phyloP scores from a whole-genome alignment of 371 early-diverging fungal species.

The Mucor racemosus region DNA sequence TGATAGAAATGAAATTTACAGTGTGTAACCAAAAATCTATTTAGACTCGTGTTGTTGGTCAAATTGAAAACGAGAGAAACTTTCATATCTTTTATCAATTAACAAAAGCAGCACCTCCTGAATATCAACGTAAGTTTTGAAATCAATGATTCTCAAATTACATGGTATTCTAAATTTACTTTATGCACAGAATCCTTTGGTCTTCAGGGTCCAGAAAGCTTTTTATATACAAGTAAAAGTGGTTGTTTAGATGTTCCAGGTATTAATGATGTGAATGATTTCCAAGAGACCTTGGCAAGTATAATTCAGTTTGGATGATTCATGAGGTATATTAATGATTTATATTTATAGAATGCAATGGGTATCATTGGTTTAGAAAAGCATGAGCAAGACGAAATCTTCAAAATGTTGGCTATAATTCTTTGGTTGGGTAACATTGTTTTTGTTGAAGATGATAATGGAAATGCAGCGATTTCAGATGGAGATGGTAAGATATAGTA shows the following conservation, averaged over 20 bases:
- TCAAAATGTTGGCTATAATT: conserved; percentile 80
- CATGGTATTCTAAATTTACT: not conserved
- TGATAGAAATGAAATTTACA: not conserved
- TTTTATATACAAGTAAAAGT: conserved; percentile 74
- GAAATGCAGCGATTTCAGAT: conserved; percentile 68
- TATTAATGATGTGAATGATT: conserved; percentile 82
- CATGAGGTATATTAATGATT: not conserved
- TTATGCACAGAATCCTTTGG: conserved; percentile 66
- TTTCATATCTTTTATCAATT: conserved; percentile 98
- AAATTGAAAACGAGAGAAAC: conserved; percentile 93
- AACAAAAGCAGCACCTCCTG: conserved; percentile 76
- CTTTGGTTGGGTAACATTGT: conserved; percentile 86
- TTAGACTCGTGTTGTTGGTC: conserved; percentile 94
- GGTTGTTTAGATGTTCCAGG: conserved; percentile 81
- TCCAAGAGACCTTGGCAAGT: conserved; percentile 61
- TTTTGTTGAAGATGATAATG: conserved; percentile 72
- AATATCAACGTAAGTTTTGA: conserved; percentile 63
- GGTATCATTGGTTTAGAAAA: conserved; percentile 74
- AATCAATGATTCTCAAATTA: too few relatives aligned
- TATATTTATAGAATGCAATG: conserved; percentile 67
- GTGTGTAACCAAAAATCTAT: not conserved
- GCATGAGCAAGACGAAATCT: conserved; percentile 79
- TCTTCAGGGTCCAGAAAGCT: conserved; percentile 83
- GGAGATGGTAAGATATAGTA: conserved; percentile 53
- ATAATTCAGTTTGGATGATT: too few relatives aligned